Conservation (phyloP, 2,329 filamentous ascomycete genomes). For the Coniochaeta sp. region DNA sequence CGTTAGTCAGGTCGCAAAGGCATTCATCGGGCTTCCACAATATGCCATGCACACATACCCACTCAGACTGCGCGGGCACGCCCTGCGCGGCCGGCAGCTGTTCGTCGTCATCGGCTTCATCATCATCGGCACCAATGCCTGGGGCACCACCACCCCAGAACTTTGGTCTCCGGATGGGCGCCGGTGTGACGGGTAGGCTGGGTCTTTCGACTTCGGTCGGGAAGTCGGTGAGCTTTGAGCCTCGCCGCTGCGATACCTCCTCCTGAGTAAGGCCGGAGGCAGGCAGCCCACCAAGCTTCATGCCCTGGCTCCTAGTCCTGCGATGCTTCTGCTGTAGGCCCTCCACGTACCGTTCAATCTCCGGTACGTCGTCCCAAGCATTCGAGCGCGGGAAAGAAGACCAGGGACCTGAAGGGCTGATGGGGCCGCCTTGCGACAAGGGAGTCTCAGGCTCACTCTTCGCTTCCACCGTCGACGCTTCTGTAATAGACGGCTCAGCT, state of each 20-base stretch:
- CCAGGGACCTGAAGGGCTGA: conserved; percentile 56
- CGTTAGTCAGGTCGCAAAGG: conserved; percentile 49
- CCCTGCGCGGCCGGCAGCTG: conserved; percentile 70
- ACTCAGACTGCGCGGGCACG: conserved; percentile 81
- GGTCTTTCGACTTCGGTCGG: conserved; percentile 75
- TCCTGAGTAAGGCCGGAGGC: conserved; percentile 10
- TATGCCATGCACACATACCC: conserved; percentile 72
- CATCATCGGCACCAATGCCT: conserved; percentile 40
- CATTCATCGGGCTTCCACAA: conserved; percentile 43
- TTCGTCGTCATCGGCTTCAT: conserved; percentile 43
- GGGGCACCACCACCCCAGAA: conserved; percentile 53
- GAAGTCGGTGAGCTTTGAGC: conserved; percentile 77
- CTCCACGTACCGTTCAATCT: conserved; percentile 83
- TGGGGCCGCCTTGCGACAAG: conserved; percentile 37
- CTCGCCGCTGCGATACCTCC: conserved; percentile 17
- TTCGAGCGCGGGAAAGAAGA: conserved; percentile 68
- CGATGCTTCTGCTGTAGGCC: conserved; percentile 61
- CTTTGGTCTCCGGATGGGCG: conserved; percentile 62
- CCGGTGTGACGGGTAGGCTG: conserved; percentile 84
- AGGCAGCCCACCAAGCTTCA: conserved; percentile 15
- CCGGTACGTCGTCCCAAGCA: conserved; percentile 87
- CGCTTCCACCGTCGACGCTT: conserved; percentile 25
- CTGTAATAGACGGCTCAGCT: conserved; percentile 21
- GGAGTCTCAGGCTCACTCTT: conserved; percentile 39
- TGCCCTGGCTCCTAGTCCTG: conserved; percentile 25